Evolutionary conservation across 805 yeast genomes (phyloP).

Genomic region (Starmerella vitae): DNA sequence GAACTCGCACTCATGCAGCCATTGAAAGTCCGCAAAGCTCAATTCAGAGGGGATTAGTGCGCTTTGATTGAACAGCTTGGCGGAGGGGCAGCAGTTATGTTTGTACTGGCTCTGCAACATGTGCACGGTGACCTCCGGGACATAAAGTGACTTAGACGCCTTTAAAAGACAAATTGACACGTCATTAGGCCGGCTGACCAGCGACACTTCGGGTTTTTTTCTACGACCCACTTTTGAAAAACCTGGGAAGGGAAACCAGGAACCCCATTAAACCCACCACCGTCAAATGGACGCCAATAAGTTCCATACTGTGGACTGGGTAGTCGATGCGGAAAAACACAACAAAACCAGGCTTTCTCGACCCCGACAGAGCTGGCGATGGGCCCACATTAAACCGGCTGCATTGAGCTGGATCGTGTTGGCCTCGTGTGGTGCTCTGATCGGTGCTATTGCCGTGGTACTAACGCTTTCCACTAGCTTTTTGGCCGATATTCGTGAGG

Average conservation of each 20-base stretch:
- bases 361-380: background rate
- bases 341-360: constrained; percentile 19
- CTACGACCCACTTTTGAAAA: too few relatives aligned
- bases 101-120: too few relatives aligned
- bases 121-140: too few relatives aligned
- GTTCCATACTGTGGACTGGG: constrained; percentile 44
- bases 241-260: too few relatives aligned
- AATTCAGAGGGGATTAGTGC: constrained; percentile 7
- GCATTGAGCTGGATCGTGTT: constrained; percentile 60
- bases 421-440: constrained; percentile 56
- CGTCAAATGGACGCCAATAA: constrained; percentile 2
- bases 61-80: too few relatives aligned
- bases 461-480: constrained; percentile 75
- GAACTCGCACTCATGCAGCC: constrained; percentile 16
- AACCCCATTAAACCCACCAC: too few relatives aligned
- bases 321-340: constrained; percentile 37
- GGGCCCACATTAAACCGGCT: constrained; percentile 14
- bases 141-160: too few relatives aligned
- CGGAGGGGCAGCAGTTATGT: too few relatives aligned
- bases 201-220: too few relatives aligned
- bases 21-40: constrained; percentile 7
- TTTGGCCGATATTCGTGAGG: constrained; percentile 64
- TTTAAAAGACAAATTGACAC: too few relatives aligned
- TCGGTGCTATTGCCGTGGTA: constrained; percentile 74
- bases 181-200: too few relatives aligned